Conservation (phyloP, 192 early-diverging fungal genomes). For the Spizellomyces sp. region DNA sequence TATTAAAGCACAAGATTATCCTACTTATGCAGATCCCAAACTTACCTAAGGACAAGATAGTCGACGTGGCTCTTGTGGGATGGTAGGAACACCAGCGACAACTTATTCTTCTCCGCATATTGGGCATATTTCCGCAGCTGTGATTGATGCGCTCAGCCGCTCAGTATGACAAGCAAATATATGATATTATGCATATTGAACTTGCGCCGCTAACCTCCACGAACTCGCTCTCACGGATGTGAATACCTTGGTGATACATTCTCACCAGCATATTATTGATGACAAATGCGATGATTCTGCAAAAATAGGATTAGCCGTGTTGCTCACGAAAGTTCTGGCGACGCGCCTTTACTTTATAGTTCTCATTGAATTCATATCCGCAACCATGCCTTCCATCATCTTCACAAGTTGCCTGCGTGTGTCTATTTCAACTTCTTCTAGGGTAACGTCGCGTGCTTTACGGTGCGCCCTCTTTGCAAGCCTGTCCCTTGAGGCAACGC, state of each 20-base stretch:
- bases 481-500: not conserved
- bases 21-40: not conserved
- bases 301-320: conserved; percentile 4
- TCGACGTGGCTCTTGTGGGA: conserved; percentile 88
- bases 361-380: conserved; percentile 64
- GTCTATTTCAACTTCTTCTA: conserved; percentile 31
- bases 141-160: no score
- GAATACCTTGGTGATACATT: conserved; percentile 86
- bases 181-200: no score
- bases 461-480: conserved; percentile 7
- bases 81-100: conserved; percentile 77
- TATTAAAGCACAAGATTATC: no score
- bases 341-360: conserved; percentile 56
- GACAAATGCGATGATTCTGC: conserved; percentile 69
- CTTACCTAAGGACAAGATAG: conserved; percentile 77
- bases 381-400: conserved; percentile 59
- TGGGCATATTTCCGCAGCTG: conserved; percentile 41
- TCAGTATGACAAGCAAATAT: no score
- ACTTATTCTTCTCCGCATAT: conserved; percentile 55
- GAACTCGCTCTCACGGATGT: conserved; percentile 79
- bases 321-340: not conserved
- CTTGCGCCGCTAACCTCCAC: conserved; percentile 51
- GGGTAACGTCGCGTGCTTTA: not conserved
- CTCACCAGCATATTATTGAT: conserved; percentile 74
- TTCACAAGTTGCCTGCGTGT: conserved; percentile 31